These are phyloP conservation scores for Claviceps cyperi DNA, from an alignment of 2,329 filamentous ascomycete genomes.

Conservation along the genomic window DNA sequence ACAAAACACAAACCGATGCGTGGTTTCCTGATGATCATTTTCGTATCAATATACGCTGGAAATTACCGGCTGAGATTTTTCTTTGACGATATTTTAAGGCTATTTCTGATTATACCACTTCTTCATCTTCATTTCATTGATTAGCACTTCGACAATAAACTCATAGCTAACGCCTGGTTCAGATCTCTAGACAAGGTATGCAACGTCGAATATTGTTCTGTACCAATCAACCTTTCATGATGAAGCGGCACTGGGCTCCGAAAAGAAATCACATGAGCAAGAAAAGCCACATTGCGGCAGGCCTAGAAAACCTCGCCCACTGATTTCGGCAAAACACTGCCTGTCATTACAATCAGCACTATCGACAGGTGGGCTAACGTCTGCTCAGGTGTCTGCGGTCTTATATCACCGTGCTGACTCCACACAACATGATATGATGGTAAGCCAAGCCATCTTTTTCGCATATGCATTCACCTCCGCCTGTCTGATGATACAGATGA, in stretches of 20 bases:
- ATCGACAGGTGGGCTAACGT: neutral
- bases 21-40: slow-evolving; percentile 46
- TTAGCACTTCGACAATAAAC: slow-evolving; percentile 2
- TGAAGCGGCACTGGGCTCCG: slow-evolving; percentile 98
- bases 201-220: slow-evolving; percentile 6
- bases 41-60: slow-evolving; percentile 60
- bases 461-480: neutral
- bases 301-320: slow-evolving; percentile 99
- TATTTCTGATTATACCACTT: slow-evolving; percentile 52
- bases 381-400: neutral
- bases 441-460: neutral
- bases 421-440: neutral
- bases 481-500: slow-evolving; percentile 35
- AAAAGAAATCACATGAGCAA: slow-evolving; percentile 55
- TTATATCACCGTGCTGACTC: neutral
- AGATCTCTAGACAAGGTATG: slow-evolving; percentile 21
- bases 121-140: slow-evolving; percentile 4
- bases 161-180: slow-evolving; percentile 17
- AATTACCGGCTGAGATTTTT: slow-evolving; percentile 84
- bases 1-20: too few species aligned
- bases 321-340: slow-evolving; percentile 37
- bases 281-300: slow-evolving; percentile 89
- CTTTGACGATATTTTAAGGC: slow-evolving; percentile 75
- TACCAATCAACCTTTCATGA: slow-evolving; percentile 37
- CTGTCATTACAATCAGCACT: neutral